A percentile compares a stretch with the other conserved stretches of the same genome.
Evolutionary conservation across 2,329 filamentous ascomycete genomes (phyloP).

Genomic region (Gliomastix tumulicola): DNA sequence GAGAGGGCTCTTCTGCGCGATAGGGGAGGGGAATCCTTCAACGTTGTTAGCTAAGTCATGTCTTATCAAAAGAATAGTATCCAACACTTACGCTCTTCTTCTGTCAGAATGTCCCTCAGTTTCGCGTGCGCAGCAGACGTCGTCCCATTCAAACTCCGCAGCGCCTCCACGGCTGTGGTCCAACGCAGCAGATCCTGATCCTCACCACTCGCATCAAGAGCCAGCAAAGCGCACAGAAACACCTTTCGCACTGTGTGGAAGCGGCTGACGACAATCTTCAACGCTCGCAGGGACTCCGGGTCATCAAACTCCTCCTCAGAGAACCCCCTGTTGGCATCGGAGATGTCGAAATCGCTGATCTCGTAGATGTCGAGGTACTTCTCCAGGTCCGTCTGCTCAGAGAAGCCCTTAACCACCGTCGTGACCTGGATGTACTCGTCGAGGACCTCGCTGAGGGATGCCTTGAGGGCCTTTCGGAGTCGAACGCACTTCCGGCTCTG

Average conservation of each 20-base stretch:
- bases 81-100: slow-evolving; percentile 67
- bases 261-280: slow-evolving; percentile 76
- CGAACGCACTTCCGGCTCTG: slow-evolving; percentile 74
- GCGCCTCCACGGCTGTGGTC: slow-evolving; percentile 69
- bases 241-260: slow-evolving; percentile 77
- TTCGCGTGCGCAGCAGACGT: slow-evolving; percentile 58
- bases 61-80: not conserved
- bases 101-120: slow-evolving; percentile 62
- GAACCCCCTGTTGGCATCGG: slow-evolving; percentile 60
- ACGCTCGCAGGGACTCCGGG: slow-evolving; percentile 65
- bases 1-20: slow-evolving; percentile 49
- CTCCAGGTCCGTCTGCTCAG: slow-evolving; percentile 75
- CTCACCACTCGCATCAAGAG: slow-evolving; percentile 75
- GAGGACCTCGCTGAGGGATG: slow-evolving; percentile 63
- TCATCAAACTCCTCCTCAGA: slow-evolving; percentile 68
- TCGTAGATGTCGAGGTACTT: slow-evolving; percentile 91
- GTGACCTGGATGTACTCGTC: slow-evolving; percentile 66
- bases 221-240: slow-evolving; percentile 81
- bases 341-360: slow-evolving; percentile 65
- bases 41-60: slow-evolving; percentile 4
- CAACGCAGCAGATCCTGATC: slow-evolving; percentile 71
- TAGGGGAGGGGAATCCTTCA: slow-evolving; percentile 43
- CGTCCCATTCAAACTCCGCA: slow-evolving; percentile 56
- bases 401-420: slow-evolving; percentile 60
- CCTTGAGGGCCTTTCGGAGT: slow-evolving; percentile 68